Conservation (phyloP, 2,329 filamentous ascomycete species). For the Pseudogymnoascus pannorum region DNA sequence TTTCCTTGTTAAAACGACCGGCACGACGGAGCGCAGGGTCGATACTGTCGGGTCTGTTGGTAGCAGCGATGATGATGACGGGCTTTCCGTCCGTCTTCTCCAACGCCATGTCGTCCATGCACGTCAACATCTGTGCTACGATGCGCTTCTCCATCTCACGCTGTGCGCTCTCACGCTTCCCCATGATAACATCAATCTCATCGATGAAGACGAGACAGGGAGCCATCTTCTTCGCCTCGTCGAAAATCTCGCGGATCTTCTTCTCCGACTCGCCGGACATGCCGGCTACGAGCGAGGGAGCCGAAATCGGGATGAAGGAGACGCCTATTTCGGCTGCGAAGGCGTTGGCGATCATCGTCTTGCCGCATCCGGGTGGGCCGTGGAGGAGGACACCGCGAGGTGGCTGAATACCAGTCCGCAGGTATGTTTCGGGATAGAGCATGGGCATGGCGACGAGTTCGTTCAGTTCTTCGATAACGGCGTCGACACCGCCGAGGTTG, state of each 20-base stretch:
- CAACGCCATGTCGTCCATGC: constrained; percentile 74
- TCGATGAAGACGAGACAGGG: constrained; percentile 90
- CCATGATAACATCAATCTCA: constrained; percentile 84
- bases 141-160: constrained; percentile 87
- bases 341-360: constrained; percentile 76
- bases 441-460: constrained; percentile 69
- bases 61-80: constrained; percentile 85
- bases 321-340: constrained; percentile 69
- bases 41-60: constrained; percentile 78
- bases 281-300: constrained; percentile 72
- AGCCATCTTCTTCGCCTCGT: constrained; percentile 77
- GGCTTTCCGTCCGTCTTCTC: constrained; percentile 68
- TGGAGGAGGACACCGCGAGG: constrained; percentile 71
- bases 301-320: constrained; percentile 74
- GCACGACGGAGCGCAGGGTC: constrained; percentile 69
- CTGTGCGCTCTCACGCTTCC: constrained; percentile 74
- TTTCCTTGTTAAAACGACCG: constrained; percentile 73
- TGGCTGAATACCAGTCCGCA: constrained; percentile 58
- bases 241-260: constrained; percentile 76
- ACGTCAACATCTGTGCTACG: constrained; percentile 72
- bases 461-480: constrained; percentile 61
- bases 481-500: constrained; percentile 71
- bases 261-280: constrained; percentile 89
- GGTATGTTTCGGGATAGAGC: constrained; percentile 58
- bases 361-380: constrained; percentile 78